Percentiles rank a stretch among this genome's conserved stretches.
phyloP scores from a whole-genome alignment of 768 basidiomycete genomes.

The Collybiopsis confluens region DNA sequence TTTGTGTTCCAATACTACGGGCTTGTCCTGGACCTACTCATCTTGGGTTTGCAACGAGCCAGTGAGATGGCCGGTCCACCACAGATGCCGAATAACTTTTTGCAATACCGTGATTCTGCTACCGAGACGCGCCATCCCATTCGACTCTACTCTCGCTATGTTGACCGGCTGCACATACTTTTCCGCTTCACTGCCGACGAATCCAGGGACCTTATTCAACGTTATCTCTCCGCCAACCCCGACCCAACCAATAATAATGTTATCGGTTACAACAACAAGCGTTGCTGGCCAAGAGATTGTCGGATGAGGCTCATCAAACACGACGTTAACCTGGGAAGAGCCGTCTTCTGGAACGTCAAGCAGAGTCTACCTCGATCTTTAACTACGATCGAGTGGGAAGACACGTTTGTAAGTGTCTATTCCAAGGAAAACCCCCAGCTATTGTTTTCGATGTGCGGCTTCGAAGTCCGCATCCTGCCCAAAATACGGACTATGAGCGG shows the following conservation, averaged over 20 bases:
- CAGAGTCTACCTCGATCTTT: slow-evolving; percentile 92
- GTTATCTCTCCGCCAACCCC: slow-evolving; percentile 95
- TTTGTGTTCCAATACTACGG: slow-evolving; percentile 99
- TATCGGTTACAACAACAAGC: slow-evolving; percentile 98
- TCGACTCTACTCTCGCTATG: slow-evolving; percentile 93
- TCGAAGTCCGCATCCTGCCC: slow-evolving; percentile 95
- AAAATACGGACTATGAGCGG: slow-evolving; percentile 94
- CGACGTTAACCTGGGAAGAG: slow-evolving; percentile 96
- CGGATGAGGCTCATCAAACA: slow-evolving; percentile 99
- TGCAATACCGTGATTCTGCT: slow-evolving; percentile 92
- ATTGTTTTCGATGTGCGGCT: slow-evolving; percentile 98
- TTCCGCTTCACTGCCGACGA: slow-evolving; percentile 99
- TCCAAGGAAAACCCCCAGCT: slow-evolving; percentile 97
- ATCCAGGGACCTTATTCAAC: slow-evolving; percentile 94
- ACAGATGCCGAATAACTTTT: slow-evolving; percentile 95
- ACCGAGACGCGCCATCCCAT: slow-evolving; percentile 99
- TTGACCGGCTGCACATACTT: slow-evolving; percentile 91
- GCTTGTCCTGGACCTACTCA: slow-evolving; percentile 89
- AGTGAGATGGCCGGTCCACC: slow-evolving; percentile 99
- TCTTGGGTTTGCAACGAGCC: slow-evolving; percentile 95
- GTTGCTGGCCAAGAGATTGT: slow-evolving; percentile 99
- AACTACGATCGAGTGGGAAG: slow-evolving; percentile 99
- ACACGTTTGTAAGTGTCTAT: slow-evolving; percentile 95
- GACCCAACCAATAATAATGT: slow-evolving; percentile 99
- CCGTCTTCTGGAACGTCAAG: slow-evolving; percentile 99